Base-by-base conservation (phyloP, 2,329 filamentous ascomycete species). In the Microcyclospora tardicrescens region DNA sequence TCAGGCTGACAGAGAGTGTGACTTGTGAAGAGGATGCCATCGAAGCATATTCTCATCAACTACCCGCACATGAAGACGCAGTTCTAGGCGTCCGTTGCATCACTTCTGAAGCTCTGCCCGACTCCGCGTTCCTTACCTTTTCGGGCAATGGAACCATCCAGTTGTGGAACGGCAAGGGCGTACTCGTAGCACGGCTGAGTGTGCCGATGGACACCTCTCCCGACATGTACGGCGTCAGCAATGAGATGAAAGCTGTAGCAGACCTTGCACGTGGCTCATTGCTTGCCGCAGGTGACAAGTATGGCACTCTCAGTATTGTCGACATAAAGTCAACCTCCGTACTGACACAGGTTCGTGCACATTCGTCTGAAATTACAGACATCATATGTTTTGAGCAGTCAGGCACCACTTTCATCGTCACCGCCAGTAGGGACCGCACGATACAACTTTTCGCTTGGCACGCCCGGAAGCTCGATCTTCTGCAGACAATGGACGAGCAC, bases 401-500 rank as follows among this genome's bases (percentile, higher is more conserved):
- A 1, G 66, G 71, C 1, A 69, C 65, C 34, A 72, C 76, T 28
- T 66, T 94, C 34, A 69, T 96, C 49, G 89, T 84, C 13, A 86
- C 80, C 10, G 87, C 81, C 55, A 84, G 85, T 28, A 74, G 91
- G 47, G 91, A 98, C 61, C 79, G 91, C 36, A 94, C 82, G n/a
- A 75, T 89, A 1, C 91, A 98, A 58, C 65, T 98, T n/a, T 96
- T 95, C 56, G 62, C 61, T 2, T 81, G 93, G 59, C 41, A 33
- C 10, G 41, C 46, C 11, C 39, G 42, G 10, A 37, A 41, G n/a
- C 43, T 61, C 10, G 74, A 82, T 41, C 73, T 95, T 41, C 74
- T 94, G 37, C 91, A 98, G 59, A 98, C 91, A 0, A 73, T 96
- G 55, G 78, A 84, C 40, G 89, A 98, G 50, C 93, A 96, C 60